phyloP scores from a whole-genome alignment of 768 basidiomycete genomes.

The Lactifluus pinguis region DNA sequence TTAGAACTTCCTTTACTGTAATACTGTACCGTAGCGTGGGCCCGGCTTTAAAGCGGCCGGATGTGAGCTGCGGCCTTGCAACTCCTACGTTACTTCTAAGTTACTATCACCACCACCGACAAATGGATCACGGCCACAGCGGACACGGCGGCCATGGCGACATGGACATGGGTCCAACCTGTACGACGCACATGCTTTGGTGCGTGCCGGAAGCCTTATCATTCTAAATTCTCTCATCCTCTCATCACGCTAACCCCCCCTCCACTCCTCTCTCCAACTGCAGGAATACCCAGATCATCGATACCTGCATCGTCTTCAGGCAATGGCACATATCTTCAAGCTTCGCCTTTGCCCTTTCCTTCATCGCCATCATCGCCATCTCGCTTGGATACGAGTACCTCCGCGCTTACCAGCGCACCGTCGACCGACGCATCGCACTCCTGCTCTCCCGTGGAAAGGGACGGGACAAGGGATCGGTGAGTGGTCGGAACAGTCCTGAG shows the following conservation, averaged over 20 bases:
- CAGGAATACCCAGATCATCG: conserved; percentile 69
- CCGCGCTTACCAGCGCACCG: conserved; percentile 46
- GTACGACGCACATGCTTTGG: conserved; percentile 82
- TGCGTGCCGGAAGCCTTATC: conserved; percentile 22
- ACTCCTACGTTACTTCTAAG: neutral
- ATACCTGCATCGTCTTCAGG: conserved; percentile 76
- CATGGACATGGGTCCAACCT: conserved; percentile 42
- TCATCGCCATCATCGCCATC: conserved; percentile 52
- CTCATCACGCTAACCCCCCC: neutral
- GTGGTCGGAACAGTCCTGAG: conserved; percentile 35
- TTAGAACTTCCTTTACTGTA: neutral
- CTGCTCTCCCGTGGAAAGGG: conserved; percentile 40
- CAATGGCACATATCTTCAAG: conserved; percentile 65
- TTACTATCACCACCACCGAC: neutral
- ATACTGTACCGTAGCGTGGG: neutral
- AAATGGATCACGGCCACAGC: conserved; percentile 34
- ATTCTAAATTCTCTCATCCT: neutral
- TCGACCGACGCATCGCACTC: conserved; percentile 52
- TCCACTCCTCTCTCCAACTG: neutral
- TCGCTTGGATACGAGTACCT: conserved; percentile 78
- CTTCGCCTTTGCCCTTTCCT: conserved; percentile 53
- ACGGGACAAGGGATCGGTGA: conserved; percentile 32
- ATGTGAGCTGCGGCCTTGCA: neutral
- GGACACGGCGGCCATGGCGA: conserved; percentile 31
- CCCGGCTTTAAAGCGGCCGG: neutral